phyloP scores from a whole-genome alignment of 2,329 filamentous ascomycete species.

The Epichloe sibirici region DNA sequence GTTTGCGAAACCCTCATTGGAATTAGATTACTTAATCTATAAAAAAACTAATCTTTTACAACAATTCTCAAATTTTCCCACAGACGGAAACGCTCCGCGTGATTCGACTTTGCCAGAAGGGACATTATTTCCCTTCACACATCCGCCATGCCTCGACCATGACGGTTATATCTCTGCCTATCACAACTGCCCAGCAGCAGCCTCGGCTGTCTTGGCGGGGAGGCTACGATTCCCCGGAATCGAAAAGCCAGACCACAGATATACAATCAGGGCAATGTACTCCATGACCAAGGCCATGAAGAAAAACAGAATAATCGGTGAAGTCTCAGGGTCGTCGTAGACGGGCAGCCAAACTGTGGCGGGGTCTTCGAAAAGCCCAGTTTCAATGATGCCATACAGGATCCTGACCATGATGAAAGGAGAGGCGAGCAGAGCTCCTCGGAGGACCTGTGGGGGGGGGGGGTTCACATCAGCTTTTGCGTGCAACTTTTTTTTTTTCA shows the following conservation, averaged over 20 bases:
- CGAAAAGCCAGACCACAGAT: conserved; percentile 8
- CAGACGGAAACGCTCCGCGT: too few relatives aligned
- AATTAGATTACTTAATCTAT: too few relatives aligned
- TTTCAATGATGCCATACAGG: conserved; percentile 12
- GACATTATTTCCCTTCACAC: too few relatives aligned
- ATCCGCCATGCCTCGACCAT: too few relatives aligned
- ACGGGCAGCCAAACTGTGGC: conserved; percentile 11
- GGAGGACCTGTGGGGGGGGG: conserved; percentile 7
- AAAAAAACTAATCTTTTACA: too few relatives aligned
- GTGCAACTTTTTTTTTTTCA: neutral
- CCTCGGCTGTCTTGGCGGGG: neutral
- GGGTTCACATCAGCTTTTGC: neutral
- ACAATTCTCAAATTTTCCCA: too few relatives aligned
- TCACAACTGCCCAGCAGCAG: neutral
- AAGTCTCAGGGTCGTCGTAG: conserved; percentile 1
- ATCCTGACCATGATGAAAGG: conserved; percentile 13
- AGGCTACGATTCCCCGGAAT: conserved; percentile 6
- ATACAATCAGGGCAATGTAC: conserved; percentile 8
- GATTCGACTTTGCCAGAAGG: too few relatives aligned
- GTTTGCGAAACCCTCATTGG: too few relatives aligned
- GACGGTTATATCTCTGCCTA: too few relatives aligned
- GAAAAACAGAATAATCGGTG: conserved; percentile 6
- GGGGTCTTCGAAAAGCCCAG: conserved; percentile 1
- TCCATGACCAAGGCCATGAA: conserved; percentile 10
- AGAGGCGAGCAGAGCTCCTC: conserved; percentile 9